phyloP scores from a whole-genome alignment of 495 filamentous ascomycete genomes.

The Hyaloscypha variabilis region DNA sequence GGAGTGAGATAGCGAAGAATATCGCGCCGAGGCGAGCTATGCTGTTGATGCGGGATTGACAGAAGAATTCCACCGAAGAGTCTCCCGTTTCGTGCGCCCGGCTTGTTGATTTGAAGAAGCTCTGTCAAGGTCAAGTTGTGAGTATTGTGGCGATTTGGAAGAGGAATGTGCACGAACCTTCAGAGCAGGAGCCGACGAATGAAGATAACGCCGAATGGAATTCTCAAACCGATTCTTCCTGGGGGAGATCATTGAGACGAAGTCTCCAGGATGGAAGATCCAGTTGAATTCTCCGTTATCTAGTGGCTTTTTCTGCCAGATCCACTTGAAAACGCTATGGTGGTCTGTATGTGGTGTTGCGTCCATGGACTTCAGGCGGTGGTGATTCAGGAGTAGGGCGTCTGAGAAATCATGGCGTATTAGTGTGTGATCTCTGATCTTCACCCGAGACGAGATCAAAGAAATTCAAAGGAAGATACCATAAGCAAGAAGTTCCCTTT shows the following conservation, averaged over 20 bases:
- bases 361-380: slow-evolving; percentile 2
- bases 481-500: slow-evolving; percentile 21
- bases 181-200: slow-evolving; percentile 8
- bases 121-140: neutral
- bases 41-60: slow-evolving; percentile 2
- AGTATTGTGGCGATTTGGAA: too few relatives aligned
- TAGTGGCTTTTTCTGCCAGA: slow-evolving; percentile 13
- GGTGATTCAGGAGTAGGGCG: slow-evolving; percentile 9
- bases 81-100: slow-evolving; percentile 6
- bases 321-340: slow-evolving; percentile 19
- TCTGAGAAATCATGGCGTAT: slow-evolving; percentile 10
- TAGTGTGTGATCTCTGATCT: neutral
- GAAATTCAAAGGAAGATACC: slow-evolving; percentile 7
- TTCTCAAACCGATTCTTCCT: slow-evolving; percentile 6
- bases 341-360: slow-evolving; percentile 15
- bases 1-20: slow-evolving; percentile 11
- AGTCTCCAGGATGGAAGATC: slow-evolving; percentile 15
- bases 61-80: slow-evolving; percentile 13
- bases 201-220: slow-evolving; percentile 9
- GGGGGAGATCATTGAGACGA: slow-evolving; percentile 4
- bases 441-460: neutral
- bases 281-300: slow-evolving; percentile 16
- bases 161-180: neutral
- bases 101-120: slow-evolving; percentile 7
- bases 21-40: slow-evolving; percentile 12